Percentiles rank a stretch among this genome's conserved stretches.
These are phyloP conservation scores for Xylaria sp. DNA, from an alignment of 2,329 filamentous ascomycete species.

Conservation along the genomic window DNA sequence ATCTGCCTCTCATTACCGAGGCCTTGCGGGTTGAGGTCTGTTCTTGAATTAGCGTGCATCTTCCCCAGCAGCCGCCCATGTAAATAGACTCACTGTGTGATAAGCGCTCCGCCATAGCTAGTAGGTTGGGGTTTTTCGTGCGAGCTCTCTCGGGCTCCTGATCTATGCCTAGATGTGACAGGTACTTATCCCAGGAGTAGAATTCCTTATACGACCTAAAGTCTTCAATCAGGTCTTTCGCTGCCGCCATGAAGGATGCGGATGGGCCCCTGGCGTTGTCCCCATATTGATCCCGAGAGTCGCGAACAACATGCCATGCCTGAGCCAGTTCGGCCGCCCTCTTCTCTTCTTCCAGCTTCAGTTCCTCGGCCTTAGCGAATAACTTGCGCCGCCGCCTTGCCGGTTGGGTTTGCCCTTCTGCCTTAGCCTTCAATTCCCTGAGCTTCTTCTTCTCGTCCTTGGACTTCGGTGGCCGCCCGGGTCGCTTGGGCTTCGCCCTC, in stretches of 20 bases:
- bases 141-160: slow-evolving; percentile 37
- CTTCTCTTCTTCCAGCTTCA: slow-evolving; percentile 35
- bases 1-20: slow-evolving; percentile 35
- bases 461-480: slow-evolving; percentile 9
- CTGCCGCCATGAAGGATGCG: slow-evolving; percentile 59
- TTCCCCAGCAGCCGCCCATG: background rate
- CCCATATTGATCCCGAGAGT: slow-evolving; percentile 16
- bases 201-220: slow-evolving; percentile 66
- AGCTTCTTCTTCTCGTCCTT: slow-evolving; percentile 33
- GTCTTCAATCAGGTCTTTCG: slow-evolving; percentile 62
- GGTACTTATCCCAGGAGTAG: slow-evolving; percentile 68
- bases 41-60: slow-evolving; percentile 19
- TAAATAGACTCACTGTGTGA: slow-evolving; percentile 50
- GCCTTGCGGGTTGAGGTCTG: slow-evolving; percentile 41
- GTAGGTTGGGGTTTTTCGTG: slow-evolving; percentile 46
- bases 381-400: slow-evolving; percentile 33
- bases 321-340: slow-evolving; percentile 37
- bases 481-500: slow-evolving; percentile 27
- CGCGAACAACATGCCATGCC: slow-evolving; percentile 45
- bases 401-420: slow-evolving; percentile 21
- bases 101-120: slow-evolving; percentile 59
- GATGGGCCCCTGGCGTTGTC: slow-evolving; percentile 46
- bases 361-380: slow-evolving; percentile 37
- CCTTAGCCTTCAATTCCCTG: slow-evolving; percentile 20
- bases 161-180: slow-evolving; percentile 56